These are phyloP conservation scores for Akebia trifoliata DNA, from an alignment of 164 flowering plant genomes.

Conservation along the genomic window DNA sequence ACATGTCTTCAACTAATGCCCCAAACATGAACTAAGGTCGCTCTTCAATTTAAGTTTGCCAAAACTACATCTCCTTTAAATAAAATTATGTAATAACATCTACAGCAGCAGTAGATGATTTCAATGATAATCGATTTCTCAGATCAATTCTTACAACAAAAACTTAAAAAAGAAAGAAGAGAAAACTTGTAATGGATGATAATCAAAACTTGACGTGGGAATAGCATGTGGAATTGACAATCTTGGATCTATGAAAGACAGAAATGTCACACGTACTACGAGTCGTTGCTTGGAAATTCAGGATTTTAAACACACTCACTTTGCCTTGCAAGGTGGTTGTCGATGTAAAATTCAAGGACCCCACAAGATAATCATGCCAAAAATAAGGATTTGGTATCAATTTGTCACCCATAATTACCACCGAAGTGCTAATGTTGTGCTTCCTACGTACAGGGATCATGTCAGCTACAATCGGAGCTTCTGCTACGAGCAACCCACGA, in stretches of 20 bases:
- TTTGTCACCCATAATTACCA: constrained; percentile 18
- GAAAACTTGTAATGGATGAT: no score
- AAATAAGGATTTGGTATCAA: constrained; percentile 23
- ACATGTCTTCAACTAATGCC: no score
- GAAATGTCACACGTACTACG: constrained; percentile 31
- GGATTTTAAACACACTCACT: constrained; percentile 26
- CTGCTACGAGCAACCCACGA: constrained; percentile 21
- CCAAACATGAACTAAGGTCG: no score
- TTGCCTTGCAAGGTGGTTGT: constrained; percentile 26
- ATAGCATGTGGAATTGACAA: constrained; percentile 22
- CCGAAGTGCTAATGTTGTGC: constrained; percentile 21
- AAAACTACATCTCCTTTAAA: no score
- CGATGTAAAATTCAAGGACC: constrained; percentile 34
- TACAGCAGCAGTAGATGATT: no score
- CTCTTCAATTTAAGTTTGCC: no score
- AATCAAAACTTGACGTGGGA: constrained; percentile 33
- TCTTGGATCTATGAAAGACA: constrained; percentile 12
- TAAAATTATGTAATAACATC: no score
- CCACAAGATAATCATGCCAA: constrained; percentile 16
- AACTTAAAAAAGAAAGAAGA: no score
- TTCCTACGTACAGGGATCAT: constrained; percentile 26
- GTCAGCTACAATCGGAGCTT: constrained; percentile 22
- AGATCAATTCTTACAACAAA: no score
- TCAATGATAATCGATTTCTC: no score
- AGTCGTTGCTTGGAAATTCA: constrained; percentile 28